Conservation (phyloP, 1,284 basidiomycete genomes). For the Bothia castanella region DNA sequence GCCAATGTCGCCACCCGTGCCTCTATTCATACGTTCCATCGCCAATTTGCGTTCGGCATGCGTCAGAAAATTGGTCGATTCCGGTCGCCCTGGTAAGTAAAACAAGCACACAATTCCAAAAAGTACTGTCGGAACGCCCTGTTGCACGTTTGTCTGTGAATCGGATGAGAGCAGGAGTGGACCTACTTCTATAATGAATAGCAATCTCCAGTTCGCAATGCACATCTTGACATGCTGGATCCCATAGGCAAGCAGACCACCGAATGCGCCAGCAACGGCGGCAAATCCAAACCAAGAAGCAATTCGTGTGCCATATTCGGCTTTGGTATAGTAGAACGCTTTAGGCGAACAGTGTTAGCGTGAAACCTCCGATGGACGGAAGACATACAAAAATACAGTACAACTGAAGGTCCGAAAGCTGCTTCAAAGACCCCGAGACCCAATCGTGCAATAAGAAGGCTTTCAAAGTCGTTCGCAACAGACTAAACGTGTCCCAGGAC, state of each 20-base stretch:
- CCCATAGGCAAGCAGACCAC: constrained; percentile 71
- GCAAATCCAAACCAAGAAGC: constrained; percentile 80
- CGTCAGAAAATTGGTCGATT: constrained; percentile 66
- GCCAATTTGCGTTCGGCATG: constrained; percentile 73
- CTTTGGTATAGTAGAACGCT: constrained; percentile 75
- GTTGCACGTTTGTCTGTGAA: not conserved
- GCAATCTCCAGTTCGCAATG: constrained; percentile 59
- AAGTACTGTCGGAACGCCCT: constrained; percentile 66
- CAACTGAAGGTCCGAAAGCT: constrained; percentile 44
- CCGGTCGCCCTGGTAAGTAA: constrained; percentile 74
- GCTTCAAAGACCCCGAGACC: constrained; percentile 70
- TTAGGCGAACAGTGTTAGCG: constrained; percentile 3
- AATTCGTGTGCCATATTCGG: constrained; percentile 67
- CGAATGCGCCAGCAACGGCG: constrained; percentile 74
- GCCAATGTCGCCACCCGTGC: constrained; percentile 63
- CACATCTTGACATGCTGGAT: constrained; percentile 53
- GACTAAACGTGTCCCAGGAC: constrained; percentile 41
- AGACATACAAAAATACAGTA: constrained; percentile 65
- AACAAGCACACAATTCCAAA: constrained; percentile 64
- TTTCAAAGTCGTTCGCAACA: constrained; percentile 52
- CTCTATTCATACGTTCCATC: constrained; percentile 69
- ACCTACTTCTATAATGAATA: constrained; percentile 73
- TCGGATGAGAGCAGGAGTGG: not conserved
- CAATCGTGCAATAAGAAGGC: constrained; percentile 56
- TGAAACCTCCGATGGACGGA: not conserved